Conservation (phyloP, 2,329 filamentous ascomycete genomes). For the Fusarium austroafricanum region DNA sequence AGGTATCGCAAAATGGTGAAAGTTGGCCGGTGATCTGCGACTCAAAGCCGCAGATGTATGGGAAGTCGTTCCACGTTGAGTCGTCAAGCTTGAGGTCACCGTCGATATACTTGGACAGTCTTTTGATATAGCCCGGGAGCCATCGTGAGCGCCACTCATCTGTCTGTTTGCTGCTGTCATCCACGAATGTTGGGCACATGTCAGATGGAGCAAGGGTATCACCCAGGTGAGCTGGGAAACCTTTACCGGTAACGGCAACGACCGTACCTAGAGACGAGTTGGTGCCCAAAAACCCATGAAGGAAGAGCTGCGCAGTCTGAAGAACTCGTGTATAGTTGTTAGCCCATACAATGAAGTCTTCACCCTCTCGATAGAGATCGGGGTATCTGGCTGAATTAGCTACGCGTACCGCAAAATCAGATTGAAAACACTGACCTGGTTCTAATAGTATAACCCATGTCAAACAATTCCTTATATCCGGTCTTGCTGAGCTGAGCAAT, state of each 20-base stretch:
- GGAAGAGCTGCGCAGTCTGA: conserved; percentile 71
- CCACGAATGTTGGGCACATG: conserved; percentile 68
- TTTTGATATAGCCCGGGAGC: conserved; percentile 62
- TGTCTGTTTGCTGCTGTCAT: conserved; percentile 62
- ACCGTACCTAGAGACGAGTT: conserved; percentile 65
- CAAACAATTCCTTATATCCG: conserved; percentile 70
- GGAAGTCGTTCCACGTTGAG: conserved; percentile 67
- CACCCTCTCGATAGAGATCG: conserved; percentile 61
- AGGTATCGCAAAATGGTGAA: conserved; percentile 72
- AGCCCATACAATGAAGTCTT: conserved; percentile 69
- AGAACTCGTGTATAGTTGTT: conserved; percentile 74
- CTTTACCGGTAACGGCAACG: conserved; percentile 67
- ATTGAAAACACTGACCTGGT: conserved; percentile 49
- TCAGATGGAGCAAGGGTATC: conserved; percentile 73
- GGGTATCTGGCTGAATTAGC: conserved; percentile 53
- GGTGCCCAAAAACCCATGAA: conserved; percentile 69
- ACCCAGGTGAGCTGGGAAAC: conserved; percentile 63
- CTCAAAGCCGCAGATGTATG: conserved; percentile 78
- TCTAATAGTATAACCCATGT: conserved; percentile 65
- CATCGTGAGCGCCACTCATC: conserved; percentile 63
- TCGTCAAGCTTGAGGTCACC: conserved; percentile 67
- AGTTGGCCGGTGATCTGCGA: conserved; percentile 71
- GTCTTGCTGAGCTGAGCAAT: conserved; percentile 70
- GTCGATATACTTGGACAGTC: conserved; percentile 64
- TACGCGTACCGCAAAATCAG: fast-evolving